Base-by-base conservation (phyloP, 805 yeast genomes). In the Lachancea sp. region DNA sequence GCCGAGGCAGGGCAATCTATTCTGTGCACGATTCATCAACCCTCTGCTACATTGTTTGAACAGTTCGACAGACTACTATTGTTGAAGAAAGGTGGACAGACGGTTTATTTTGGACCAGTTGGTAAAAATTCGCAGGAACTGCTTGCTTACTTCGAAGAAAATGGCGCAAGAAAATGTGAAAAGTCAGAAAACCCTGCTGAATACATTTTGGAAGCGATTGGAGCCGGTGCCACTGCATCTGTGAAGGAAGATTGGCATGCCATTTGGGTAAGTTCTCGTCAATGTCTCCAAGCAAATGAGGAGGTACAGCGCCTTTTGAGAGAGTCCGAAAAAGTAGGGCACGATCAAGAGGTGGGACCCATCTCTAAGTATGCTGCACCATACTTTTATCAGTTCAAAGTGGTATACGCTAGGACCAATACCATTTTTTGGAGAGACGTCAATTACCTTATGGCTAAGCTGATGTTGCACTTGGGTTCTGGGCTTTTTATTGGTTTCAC, bases 401-500 rank as follows among this genome's bases (percentile, higher is more conserved):
- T 60, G 38, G 74, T 76, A 20, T 50, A 58, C 39, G 26, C 47
- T 28, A 64, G 82, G 45, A 65, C 70, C 5, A 48, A 51, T 26
- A 56, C 58, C 5, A 70, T 64, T 42, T 67, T 69, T 46, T 79
- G 79, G 78, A 69, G 89, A 56, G 69, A 78, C 45, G 76, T 80
- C n/a, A 57, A 64, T 29, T 80, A 81, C 56, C 64, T 80, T 44
- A 70, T 72, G 64, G 68, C 87, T 30, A 83, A 81, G 62, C 38
- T 77, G 21, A 65, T 68, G 55, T 60, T 77, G 49, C 64, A 65
- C 46, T 56, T 70, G 25, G 56, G 72, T 13, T 68, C 78, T 34
- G 77, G 85, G 29, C 54, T 83, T 13, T 78, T 80, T 56, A 73
- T 79, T 46, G 94, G 95, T 31, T 84, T 84, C 60, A 69, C 81